These are phyloP conservation scores for Neonectria punicea DNA, from an alignment of 2,329 filamentous ascomycete species.

Conservation along the genomic window DNA sequence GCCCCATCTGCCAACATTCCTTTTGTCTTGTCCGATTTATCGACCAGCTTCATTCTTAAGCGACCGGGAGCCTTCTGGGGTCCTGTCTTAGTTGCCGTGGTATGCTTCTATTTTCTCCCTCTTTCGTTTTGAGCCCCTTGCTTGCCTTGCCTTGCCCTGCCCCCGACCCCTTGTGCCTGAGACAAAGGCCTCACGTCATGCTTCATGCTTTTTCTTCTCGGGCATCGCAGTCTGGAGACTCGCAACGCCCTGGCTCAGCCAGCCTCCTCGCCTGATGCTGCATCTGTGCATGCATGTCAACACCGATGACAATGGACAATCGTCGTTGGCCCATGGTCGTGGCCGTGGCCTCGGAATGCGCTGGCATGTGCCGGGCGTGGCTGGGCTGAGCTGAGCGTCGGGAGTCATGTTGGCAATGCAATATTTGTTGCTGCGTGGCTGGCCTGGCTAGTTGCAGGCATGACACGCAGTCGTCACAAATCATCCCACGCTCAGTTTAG, in stretches of 20 bases:
- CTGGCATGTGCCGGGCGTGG: constrained; percentile 15
- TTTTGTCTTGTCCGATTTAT: constrained; percentile 39
- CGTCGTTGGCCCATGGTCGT: background rate
- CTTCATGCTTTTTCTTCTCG: constrained; percentile 3
- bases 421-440: background rate
- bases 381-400: constrained; percentile 8
- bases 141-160: constrained; percentile 17
- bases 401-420: constrained; percentile 3
- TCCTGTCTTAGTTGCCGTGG: constrained; percentile 42
- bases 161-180: constrained; percentile 30
- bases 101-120: constrained; percentile 40
- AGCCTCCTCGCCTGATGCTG: background rate
- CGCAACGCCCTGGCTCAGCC: background rate
- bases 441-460: background rate
- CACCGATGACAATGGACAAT: background rate
- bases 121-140: constrained; percentile 36
- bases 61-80: constrained; percentile 33
- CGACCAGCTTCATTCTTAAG: constrained; percentile 37
- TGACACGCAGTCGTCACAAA: background rate
- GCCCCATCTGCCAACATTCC: constrained; percentile 39
- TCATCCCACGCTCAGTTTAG: background rate
- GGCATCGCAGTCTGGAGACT: background rate
- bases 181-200: constrained; percentile 27
- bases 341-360: constrained; percentile 4
- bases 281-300: constrained; percentile 9